These are phyloP conservation scores for Cladosporium sp. DNA, from an alignment of 2,329 filamentous ascomycete species.

Conservation along the genomic window DNA sequence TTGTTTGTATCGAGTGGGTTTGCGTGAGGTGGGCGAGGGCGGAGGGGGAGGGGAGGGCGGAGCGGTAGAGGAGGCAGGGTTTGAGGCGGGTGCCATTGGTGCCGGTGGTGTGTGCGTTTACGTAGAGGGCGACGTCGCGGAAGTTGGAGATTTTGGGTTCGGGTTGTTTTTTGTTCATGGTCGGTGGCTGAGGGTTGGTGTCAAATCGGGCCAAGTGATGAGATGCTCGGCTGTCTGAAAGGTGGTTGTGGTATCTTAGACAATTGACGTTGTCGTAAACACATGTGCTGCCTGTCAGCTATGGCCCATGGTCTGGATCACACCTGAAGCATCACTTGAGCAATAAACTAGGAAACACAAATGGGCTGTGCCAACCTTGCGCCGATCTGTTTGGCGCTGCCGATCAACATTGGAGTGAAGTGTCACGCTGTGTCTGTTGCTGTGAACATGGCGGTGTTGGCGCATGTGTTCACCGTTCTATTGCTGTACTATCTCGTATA, in stretches of 20 bases:
- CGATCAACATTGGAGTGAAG: slow-evolving; percentile 4
- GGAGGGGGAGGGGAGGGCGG: slow-evolving; percentile 43
- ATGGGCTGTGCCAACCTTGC: slow-evolving; percentile 6
- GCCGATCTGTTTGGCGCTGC: slow-evolving; percentile 7
- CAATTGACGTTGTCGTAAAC: neutral
- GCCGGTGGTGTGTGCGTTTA: slow-evolving; percentile 49
- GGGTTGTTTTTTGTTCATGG: neutral
- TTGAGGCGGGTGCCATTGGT: slow-evolving; percentile 40
- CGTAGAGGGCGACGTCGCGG: slow-evolving; percentile 64
- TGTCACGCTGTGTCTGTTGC: too few species aligned
- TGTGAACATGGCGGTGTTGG: too few species aligned
- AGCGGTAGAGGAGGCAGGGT: slow-evolving; percentile 20
- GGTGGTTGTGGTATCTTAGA: neutral
- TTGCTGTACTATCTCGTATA: too few species aligned
- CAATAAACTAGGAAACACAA: neutral
- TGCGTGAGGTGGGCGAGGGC: slow-evolving; percentile 57
- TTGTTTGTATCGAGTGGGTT: slow-evolving; percentile 59
- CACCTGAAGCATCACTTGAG: neutral
- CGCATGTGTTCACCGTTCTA: too few species aligned
- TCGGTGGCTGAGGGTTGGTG: neutral
- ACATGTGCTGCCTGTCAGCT: too few species aligned
- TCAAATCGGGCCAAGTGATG: too few species aligned
- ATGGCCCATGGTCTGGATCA: too few species aligned
- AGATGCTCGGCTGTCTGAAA: neutral
- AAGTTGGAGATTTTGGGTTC: slow-evolving; percentile 56